Evolutionary conservation across 2,329 filamentous ascomycete species (phyloP).

Genomic region (Thermoascus crustaceus): DNA sequence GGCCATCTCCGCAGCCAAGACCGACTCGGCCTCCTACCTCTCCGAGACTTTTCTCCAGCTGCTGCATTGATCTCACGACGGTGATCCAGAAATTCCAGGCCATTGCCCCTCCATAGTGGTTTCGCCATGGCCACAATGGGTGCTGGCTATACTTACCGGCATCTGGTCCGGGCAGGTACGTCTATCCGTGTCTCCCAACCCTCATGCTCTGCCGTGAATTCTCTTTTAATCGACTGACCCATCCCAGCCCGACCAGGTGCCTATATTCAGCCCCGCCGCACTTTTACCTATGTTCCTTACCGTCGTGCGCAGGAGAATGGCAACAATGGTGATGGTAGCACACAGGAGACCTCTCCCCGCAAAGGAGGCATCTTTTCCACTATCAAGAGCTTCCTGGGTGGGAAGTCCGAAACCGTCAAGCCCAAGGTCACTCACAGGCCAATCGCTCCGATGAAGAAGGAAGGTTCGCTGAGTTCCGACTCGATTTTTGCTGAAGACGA

Average conservation of each 20-base stretch:
- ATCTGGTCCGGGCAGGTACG: conserved; percentile 31
- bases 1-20: too few relatives aligned
- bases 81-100: too few relatives aligned
- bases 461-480: conserved; percentile 27
- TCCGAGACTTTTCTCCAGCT: too few relatives aligned
- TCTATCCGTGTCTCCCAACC: neutral
- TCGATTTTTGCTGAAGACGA: conserved; percentile 37
- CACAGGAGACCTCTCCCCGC: conserved; percentile 11
- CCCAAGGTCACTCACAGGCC: conserved; percentile 21
- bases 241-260: conserved; percentile 23
- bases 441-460: conserved; percentile 22
- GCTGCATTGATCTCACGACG: too few relatives aligned
- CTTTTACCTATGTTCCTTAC: conserved; percentile 24
- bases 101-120: too few relatives aligned
- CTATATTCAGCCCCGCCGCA: conserved; percentile 28
- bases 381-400: conserved; percentile 26
- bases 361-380: conserved; percentile 21
- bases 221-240: conserved; percentile 4
- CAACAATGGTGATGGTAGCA: conserved; percentile 5
- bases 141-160: conserved; percentile 28
- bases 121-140: conserved; percentile 33
- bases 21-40: too few relatives aligned
- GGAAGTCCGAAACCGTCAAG: conserved; percentile 17
- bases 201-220: neutral
- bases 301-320: conserved; percentile 21